Conservation (phyloP, 257 asterid species). For the Solanum commersonii region DNA sequence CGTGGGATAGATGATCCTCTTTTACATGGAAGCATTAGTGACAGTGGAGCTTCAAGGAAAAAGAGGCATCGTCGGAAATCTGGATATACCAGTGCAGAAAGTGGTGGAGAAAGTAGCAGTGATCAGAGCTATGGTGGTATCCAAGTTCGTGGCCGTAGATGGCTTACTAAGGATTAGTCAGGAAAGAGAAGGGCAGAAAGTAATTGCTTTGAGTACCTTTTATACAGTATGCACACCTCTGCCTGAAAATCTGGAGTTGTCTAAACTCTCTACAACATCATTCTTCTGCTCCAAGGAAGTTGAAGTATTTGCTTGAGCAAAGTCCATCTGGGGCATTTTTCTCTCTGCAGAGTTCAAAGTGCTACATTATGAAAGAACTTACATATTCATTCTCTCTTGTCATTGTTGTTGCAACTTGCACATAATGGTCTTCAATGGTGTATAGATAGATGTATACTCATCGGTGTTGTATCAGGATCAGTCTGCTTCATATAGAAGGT, state of each 20-base stretch:
- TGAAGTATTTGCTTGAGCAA: background rate
- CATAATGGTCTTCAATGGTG: background rate
- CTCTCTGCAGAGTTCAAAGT: background rate
- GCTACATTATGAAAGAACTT: background rate
- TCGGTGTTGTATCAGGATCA: background rate
- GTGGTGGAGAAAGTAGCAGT: constrained; percentile 34
- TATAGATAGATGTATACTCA: background rate
- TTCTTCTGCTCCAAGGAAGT: background rate
- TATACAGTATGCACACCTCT: background rate
- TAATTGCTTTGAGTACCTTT: background rate
- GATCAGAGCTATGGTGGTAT: constrained; percentile 10
- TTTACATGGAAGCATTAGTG: constrained; percentile 79
- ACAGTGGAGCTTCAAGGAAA: constrained; percentile 50
- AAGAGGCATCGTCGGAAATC: constrained; percentile 63
- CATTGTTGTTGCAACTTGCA: background rate
- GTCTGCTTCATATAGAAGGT: background rate
- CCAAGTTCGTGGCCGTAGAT: constrained; percentile 10
- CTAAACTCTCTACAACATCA: background rate
- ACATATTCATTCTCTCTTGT: background rate
- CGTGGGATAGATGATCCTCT: constrained; percentile 95
- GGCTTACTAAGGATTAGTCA: constrained; percentile 8
- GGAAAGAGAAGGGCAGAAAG: background rate
- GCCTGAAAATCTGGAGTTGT: background rate
- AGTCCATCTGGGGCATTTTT: background rate
- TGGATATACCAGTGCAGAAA: constrained; percentile 86